A percentile compares a stretch with the other conserved stretches of the same genome.
phyloP scores from a whole-genome alignment of 1,139 yeast genomes.

The Yamadazyma sp. region DNA sequence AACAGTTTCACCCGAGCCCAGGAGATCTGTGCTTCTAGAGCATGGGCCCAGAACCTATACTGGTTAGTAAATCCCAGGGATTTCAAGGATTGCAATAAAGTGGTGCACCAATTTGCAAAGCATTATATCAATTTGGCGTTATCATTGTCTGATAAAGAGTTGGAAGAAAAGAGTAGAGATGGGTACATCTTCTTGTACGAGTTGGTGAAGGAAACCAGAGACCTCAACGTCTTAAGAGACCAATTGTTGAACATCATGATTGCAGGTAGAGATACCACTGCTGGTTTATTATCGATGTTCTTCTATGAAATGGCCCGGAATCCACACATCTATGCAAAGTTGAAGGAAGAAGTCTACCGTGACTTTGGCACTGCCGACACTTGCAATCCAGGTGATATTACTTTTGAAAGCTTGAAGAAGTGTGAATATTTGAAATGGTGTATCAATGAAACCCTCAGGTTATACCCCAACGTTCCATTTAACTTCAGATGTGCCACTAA shows the following conservation, averaged over 20 bases:
- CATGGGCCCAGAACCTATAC: conserved; percentile 29
- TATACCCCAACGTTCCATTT: conserved; percentile 57
- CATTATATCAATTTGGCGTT: conserved; percentile 32
- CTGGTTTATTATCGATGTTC: conserved; percentile 28
- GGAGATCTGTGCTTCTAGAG: conserved; percentile 27
- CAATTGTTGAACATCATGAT: conserved; percentile 31
- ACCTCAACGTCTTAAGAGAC: conserved; percentile 26
- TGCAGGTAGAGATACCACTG: conserved; percentile 36
- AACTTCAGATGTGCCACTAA: conserved; percentile 47
- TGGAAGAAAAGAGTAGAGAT: conserved; percentile 20
- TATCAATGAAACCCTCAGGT: conserved; percentile 51
- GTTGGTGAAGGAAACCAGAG: conserved; percentile 27
- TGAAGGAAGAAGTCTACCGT: conserved; percentile 21
- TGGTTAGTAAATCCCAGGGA: conserved; percentile 22
- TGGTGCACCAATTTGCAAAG: conserved; percentile 30
- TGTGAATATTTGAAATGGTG: conserved; percentile 46
- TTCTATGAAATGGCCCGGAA: conserved; percentile 24
- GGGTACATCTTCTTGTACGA: conserved; percentile 30
- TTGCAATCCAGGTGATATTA: conserved; percentile 40
- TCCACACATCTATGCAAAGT: conserved; percentile 22
- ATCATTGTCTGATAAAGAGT: conserved; percentile 16
- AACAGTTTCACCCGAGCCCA: conserved; percentile 32
- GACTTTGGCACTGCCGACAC: conserved; percentile 24
- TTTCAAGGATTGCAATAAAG: conserved; percentile 21
- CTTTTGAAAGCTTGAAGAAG: conserved; percentile 48